Evolutionary conservation across 2,329 filamentous ascomycete genomes (phyloP).

Genomic region (Botrytis byssoidea): DNA sequence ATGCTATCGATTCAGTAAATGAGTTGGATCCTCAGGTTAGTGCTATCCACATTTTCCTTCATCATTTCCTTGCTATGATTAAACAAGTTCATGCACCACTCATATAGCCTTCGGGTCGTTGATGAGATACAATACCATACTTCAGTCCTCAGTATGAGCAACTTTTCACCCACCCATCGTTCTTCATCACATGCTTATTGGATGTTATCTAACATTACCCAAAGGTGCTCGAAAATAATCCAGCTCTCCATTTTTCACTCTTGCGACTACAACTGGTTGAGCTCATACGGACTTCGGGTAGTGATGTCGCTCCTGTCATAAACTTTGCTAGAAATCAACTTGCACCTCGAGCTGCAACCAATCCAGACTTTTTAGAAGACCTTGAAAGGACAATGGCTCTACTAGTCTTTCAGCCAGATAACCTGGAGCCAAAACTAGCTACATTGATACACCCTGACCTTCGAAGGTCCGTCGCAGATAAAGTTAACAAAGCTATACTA

Average conservation of each 20-base stretch:
- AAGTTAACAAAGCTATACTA: slow-evolving; percentile 87
- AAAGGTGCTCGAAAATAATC: slow-evolving; percentile 78
- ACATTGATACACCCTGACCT: slow-evolving; percentile 76
- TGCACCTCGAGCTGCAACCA: slow-evolving; percentile 80
- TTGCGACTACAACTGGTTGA: slow-evolving; percentile 91
- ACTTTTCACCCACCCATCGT: slow-evolving; percentile 27
- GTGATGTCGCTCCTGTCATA: slow-evolving; percentile 73
- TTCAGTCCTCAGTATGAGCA: slow-evolving; percentile 88
- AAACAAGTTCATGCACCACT: slow-evolving; percentile 98
- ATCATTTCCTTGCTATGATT: slow-evolving; percentile 71
- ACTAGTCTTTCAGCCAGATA: slow-evolving; percentile 81
- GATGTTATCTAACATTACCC: slow-evolving; percentile 25
- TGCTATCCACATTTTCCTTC: slow-evolving; percentile 24
- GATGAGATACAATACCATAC: slow-evolving; percentile 80
- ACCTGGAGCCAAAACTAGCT: slow-evolving; percentile 71
- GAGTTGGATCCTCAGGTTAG: slow-evolving; percentile 88
- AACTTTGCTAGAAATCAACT: slow-evolving; percentile 86
- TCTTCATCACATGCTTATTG: slow-evolving; percentile 17
- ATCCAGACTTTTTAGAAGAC: slow-evolving; percentile 77
- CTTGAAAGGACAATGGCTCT: slow-evolving; percentile 92
- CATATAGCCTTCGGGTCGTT: slow-evolving; percentile 83
- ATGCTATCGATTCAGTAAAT: slow-evolving; percentile 83
- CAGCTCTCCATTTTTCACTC: slow-evolving; percentile 82
- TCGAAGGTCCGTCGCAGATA: slow-evolving; percentile 77
- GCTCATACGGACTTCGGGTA: slow-evolving; percentile 71